Conservation (phyloP, 2,329 filamentous ascomycete genomes). For the Claviceps maximensis region DNA sequence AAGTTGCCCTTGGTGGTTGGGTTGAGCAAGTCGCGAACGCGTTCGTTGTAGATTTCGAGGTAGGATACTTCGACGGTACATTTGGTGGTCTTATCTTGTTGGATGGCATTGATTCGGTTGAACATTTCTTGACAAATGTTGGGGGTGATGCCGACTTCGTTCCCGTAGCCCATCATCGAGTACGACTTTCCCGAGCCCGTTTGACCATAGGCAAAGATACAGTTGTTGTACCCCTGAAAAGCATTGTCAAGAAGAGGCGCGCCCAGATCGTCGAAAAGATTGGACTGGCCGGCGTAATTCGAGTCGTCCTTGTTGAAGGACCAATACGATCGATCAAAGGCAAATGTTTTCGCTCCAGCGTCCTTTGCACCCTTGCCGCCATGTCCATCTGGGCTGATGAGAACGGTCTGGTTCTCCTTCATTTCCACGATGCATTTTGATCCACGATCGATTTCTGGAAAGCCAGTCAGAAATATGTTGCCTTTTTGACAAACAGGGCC, state of each 20-base stretch:
- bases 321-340: slow-evolving; percentile 97
- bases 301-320: slow-evolving; percentile 75
- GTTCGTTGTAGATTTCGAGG: slow-evolving; percentile 97
- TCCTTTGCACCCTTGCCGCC: slow-evolving; percentile 55
- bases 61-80: slow-evolving; percentile 98
- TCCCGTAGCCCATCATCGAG: slow-evolving; percentile 99
- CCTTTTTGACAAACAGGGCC: background rate
- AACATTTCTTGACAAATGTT: slow-evolving; percentile 98
- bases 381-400: slow-evolving; percentile 56
- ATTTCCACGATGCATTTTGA: slow-evolving; percentile 97
- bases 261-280: slow-evolving; percentile 79
- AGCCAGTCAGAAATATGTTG: background rate
- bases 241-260: slow-evolving; percentile 91
- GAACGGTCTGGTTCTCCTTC: slow-evolving; percentile 82
- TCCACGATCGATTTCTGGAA: slow-evolving; percentile 69
- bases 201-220: slow-evolving; percentile 98
- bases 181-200: slow-evolving; percentile 98
- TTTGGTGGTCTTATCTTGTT: slow-evolving; percentile 60
- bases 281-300: slow-evolving; percentile 80
- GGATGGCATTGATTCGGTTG: slow-evolving; percentile 59
- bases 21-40: slow-evolving; percentile 89
- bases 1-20: slow-evolving; percentile 91
- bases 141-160: slow-evolving; percentile 90
- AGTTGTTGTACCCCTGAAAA: slow-evolving; percentile 98
- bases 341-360: slow-evolving; percentile 69